Conservation (phyloP, 176 grass and related monocot species). For the Bonia amplexicaulis region DNA sequence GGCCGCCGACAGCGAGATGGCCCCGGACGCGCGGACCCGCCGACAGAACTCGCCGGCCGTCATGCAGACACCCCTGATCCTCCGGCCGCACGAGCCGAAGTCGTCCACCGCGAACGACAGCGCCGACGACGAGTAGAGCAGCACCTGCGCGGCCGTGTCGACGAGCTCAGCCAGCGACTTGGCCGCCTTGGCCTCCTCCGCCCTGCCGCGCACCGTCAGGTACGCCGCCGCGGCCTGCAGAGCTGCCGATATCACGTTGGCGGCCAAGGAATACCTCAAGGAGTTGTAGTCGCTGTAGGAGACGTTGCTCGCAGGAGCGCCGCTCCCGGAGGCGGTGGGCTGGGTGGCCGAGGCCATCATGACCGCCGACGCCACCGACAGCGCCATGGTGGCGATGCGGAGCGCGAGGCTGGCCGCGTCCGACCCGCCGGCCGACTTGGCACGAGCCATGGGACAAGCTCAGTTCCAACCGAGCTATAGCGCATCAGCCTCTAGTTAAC, state of each 20-base stretch:
- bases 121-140: conserved; percentile 26
- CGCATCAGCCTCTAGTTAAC: not conserved
- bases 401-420: not conserved
- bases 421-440: not conserved
- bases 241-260: not conserved
- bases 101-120: conserved; percentile 10
- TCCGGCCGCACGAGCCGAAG: conserved; percentile 21
- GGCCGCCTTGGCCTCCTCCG: not conserved
- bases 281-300: conserved; percentile 24
- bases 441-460: not conserved
- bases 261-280: not conserved
- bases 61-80: not conserved
- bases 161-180: conserved; percentile 6
- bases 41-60: not conserved
- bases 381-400: conserved; percentile 1
- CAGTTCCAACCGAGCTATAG: not conserved
- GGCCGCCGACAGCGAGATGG: not conserved
- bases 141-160: not conserved
- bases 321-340: not conserved
- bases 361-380: not conserved
- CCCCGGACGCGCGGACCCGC: not conserved
- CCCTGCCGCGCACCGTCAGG: not conserved
- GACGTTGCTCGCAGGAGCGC: not conserved
- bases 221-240: conserved; percentile 12
- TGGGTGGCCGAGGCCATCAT: not conserved